These are phyloP conservation scores for Ceriops tagal DNA, from an alignment of 345 rosid genomes.

Conservation along the genomic window DNA sequence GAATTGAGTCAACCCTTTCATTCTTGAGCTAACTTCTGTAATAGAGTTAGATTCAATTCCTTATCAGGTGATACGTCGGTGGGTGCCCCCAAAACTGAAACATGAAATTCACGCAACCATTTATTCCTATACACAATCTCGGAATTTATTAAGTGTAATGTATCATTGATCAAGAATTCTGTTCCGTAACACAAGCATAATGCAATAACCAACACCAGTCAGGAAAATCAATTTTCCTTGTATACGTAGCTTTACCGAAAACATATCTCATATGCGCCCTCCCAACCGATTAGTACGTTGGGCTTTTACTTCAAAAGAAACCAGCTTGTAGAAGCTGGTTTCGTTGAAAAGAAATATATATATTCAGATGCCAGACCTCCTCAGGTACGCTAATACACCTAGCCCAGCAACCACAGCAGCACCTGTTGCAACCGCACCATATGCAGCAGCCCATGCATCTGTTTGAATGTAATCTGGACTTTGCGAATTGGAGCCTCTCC, in stretches of 20 bases:
- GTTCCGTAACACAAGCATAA: not conserved
- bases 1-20: no score
- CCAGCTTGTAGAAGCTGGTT: not conserved
- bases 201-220: not conserved
- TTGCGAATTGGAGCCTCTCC: constrained; percentile 45
- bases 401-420: constrained; percentile 90
- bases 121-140: not conserved
- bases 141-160: not conserved
- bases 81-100: not conserved
- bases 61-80: no score
- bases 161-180: not conserved
- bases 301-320: constrained; percentile 12
- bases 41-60: no score
- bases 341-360: not conserved
- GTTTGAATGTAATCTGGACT: constrained; percentile 50
- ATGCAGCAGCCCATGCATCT: constrained; percentile 92
- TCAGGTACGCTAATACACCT: constrained; percentile 77
- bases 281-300: constrained; percentile 6
- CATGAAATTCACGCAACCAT: not conserved
- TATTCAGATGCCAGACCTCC: constrained; percentile 47
- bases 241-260: constrained; percentile 11
- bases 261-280: not conserved
- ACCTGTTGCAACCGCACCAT: constrained; percentile 86
- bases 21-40: no score
- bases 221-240: constrained; percentile 1